Evolutionary conservation across 352 stramenopile species (phyloP).

Genomic region (Pythium chondricola): DNA sequence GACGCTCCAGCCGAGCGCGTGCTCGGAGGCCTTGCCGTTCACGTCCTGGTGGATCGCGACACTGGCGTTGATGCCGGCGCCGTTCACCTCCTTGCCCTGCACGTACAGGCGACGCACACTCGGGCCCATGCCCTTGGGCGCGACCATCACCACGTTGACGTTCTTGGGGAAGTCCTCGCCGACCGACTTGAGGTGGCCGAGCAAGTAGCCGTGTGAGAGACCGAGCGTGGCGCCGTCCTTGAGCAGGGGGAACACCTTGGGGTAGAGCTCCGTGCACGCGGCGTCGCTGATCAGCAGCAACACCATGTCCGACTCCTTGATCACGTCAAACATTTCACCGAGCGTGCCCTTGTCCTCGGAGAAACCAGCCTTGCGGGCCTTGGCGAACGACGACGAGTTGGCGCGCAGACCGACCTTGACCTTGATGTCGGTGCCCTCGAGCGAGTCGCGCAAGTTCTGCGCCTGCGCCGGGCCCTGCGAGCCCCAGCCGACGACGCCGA

Average conservation of each 20-base stretch:
- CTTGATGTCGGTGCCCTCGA: slow-evolving; percentile 88
- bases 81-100: slow-evolving; percentile 97
- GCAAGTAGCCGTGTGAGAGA: slow-evolving; percentile 96
- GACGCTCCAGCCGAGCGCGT: slow-evolving; percentile 96
- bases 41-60: slow-evolving; percentile 95
- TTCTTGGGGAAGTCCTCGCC: slow-evolving; percentile 93
- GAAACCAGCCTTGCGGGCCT: slow-evolving; percentile 90
- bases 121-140: slow-evolving; percentile 97
- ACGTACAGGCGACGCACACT: slow-evolving; percentile 96
- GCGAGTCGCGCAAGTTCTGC: slow-evolving; percentile 95
- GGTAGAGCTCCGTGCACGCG: slow-evolving; percentile 93
- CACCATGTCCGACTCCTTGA: slow-evolving; percentile 95
- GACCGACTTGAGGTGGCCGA: slow-evolving; percentile 95
- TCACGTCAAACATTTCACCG: slow-evolving; percentile 95
- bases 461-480: slow-evolving; percentile 96
- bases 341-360: slow-evolving; percentile 90
- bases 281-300: slow-evolving; percentile 97
- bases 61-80: slow-evolving; percentile 96
- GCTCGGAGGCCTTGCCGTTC: slow-evolving; percentile 90
- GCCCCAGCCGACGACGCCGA: slow-evolving; percentile 97
- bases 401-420: slow-evolving; percentile 88
- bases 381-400: slow-evolving; percentile 73
- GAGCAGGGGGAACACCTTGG: slow-evolving; percentile 95
- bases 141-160: slow-evolving; percentile 98
- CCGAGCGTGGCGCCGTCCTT: slow-evolving; percentile 94